Percentiles rank a stretch among this genome's conserved stretches.
Evolutionary conservation across 179 eudicot genomes (phyloP).

Genomic region (Silene vulgaris): DNA sequence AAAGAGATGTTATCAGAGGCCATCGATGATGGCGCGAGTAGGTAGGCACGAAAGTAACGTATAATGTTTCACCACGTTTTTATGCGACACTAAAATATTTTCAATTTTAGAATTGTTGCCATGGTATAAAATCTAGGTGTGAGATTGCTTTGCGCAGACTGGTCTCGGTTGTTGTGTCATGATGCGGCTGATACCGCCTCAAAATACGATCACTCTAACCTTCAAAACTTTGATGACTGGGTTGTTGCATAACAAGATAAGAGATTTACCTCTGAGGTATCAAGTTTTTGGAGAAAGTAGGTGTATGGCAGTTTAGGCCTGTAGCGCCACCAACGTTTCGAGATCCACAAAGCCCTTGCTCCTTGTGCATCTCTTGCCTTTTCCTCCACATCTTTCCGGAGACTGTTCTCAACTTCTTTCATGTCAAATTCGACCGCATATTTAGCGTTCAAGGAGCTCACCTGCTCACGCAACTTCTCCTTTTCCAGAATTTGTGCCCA

Average conservation of each 20-base stretch:
- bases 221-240: neutral
- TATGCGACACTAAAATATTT: neutral
- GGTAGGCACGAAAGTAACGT: neutral
- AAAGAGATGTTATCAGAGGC: neutral
- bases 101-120: slow-evolving; percentile 10
- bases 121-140: neutral
- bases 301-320: slow-evolving; percentile 95
- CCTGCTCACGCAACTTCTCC: slow-evolving; percentile 67
- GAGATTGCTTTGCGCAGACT: neutral
- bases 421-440: slow-evolving; percentile 88
- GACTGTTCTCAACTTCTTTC: slow-evolving; percentile 88
- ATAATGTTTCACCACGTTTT: neutral
- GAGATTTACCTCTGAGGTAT: slow-evolving; percentile 67
- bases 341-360: slow-evolving; percentile 78
- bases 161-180: too few species aligned
- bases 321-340: slow-evolving; percentile 98
- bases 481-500: slow-evolving; percentile 69
- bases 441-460: slow-evolving; percentile 53
- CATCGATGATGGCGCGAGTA: neutral
- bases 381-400: slow-evolving; percentile 74
- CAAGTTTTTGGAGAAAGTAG: slow-evolving; percentile 83
- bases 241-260: slow-evolving; percentile 10
- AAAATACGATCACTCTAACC: neutral
- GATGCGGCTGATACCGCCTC: neutral
- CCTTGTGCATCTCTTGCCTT: slow-evolving; percentile 52